Evolutionary conservation across 306 rosid genomes (phyloP), one percentile per base, ranked within the genome.

Genomic region (Alnus rubra): DNA sequence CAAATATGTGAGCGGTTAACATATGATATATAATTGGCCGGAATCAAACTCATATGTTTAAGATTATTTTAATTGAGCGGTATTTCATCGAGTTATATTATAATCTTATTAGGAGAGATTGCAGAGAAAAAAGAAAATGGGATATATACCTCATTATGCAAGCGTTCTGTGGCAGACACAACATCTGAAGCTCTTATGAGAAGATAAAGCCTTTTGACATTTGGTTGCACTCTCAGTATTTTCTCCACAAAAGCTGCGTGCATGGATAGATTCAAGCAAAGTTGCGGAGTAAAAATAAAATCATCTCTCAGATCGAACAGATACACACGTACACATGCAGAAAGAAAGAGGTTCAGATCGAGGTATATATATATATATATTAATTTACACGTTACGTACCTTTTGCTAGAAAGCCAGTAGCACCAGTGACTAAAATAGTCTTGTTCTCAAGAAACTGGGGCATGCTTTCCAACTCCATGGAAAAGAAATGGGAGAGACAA

Each of bases 391-490:
- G 7, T 87, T 23, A 23, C 28, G 28, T 23, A 92, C 97, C 89
- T 78, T 92, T 92, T 37, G 92, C 97, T 0, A 92, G 84, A 79
- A 92, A 92, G n/a, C 97, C 94, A 49, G 97, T 88, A 65, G 90
- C 94, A 13, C 97, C 97, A 58, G 81, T 79, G 73, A 92, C 69
- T 75, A 92, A 71, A 77, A 92, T 87, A 81, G 86, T 84, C 80
- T 85, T 92, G 89, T 82, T 78, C 33, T 89, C 69, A 35, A 89
- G 87, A 71, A 85, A 88, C 52, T 81, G 39, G 45, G 45, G 45
- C 45, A 42, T 35, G 86, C 82, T 31, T 91, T 86, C 84, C 92
- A 89, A 74, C 80, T 89, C 97, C 97, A 91, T 91, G 65, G 82
- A 55, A 79, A 52, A 77, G 81, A 72, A 44, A 54, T 51, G 35